phyloP scores from a whole-genome alignment of 768 basidiomycete genomes.

The Tephrocybe sp. region DNA sequence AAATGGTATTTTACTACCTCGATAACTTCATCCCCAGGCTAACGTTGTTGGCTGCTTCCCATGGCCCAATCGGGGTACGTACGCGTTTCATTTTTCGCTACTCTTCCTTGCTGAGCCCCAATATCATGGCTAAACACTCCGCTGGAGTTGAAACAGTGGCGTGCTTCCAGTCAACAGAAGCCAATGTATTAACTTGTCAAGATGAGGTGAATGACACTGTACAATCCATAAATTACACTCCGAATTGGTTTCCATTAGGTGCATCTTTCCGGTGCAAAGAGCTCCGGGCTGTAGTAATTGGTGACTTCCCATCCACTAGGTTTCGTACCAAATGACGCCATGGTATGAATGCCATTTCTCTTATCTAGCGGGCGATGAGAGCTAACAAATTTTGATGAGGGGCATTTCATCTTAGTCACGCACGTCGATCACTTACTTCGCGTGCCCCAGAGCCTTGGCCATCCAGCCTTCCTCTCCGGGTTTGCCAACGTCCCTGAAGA shows the following conservation, averaged over 20 bases:
- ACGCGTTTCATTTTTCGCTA: too few species aligned
- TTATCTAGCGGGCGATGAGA: slow-evolving; percentile 8
- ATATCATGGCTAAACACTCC: too few species aligned
- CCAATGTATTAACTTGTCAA: too few species aligned
- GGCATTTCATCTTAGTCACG: too few species aligned
- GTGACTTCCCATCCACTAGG: slow-evolving; percentile 16
- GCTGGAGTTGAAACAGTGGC: too few species aligned
- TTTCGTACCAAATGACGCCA: slow-evolving; percentile 16
- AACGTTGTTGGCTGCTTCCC: too few species aligned
- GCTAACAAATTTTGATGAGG: not conserved
- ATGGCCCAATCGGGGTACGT: too few species aligned
- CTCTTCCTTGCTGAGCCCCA: too few species aligned
- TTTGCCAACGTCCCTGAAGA: slow-evolving; percentile 16
- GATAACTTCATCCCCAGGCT: too few species aligned
- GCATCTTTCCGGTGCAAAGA: slow-evolving; percentile 10
- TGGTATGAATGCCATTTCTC: slow-evolving; percentile 14
- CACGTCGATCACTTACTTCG: slow-evolving; percentile 6
- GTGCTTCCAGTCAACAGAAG: too few species aligned
- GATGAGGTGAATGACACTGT: too few species aligned
- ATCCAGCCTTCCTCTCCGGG: slow-evolving; percentile 16
- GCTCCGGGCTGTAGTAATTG: slow-evolving; percentile 16
- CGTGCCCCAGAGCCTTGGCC: slow-evolving; percentile 11
- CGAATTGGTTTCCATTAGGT: not conserved
- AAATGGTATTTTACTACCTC: too few species aligned
- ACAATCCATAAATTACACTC: not conserved